Conservation (phyloP, 345 rosid species). For the Carallia pectinifolia region DNA sequence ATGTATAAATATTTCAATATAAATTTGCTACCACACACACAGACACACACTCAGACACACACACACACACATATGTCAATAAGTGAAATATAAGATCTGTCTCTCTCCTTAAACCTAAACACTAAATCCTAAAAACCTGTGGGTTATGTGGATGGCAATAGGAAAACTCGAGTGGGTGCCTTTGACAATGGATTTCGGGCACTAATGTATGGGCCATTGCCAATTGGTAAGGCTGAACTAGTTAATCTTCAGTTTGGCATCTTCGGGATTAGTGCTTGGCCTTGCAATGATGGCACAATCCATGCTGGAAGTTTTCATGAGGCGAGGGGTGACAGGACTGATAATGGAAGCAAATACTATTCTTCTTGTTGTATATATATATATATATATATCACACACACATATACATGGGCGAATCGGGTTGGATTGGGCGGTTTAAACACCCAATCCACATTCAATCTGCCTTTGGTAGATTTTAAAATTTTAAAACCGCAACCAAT, state of each 20-base stretch:
- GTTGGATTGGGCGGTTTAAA: too few species aligned
- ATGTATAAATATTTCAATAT: too few species aligned
- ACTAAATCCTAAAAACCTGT: slow-evolving; percentile 36
- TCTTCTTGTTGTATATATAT: slow-evolving; percentile 67
- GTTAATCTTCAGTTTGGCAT: slow-evolving; percentile 94
- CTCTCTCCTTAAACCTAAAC: too few species aligned
- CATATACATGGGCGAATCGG: too few species aligned
- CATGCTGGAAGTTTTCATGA: slow-evolving; percentile 78
- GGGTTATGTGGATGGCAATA: slow-evolving; percentile 49
- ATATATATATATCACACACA: too few species aligned
- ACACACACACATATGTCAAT: too few species aligned
- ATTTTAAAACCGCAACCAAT: too few species aligned
- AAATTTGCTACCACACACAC: too few species aligned
- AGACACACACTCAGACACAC: too few species aligned
- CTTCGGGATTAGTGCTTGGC: slow-evolving; percentile 99
- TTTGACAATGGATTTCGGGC: slow-evolving; percentile 28
- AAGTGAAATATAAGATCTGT: too few species aligned
- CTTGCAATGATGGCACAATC: slow-evolving; percentile 90
- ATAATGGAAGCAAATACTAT: slow-evolving; percentile 72
- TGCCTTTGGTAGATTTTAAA: too few species aligned
- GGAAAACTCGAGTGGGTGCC: slow-evolving; percentile 30
- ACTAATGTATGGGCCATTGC: slow-evolving; percentile 79
- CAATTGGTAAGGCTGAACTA: slow-evolving; percentile 78
- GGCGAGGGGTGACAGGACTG: slow-evolving; percentile 38
- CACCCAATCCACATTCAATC: too few species aligned